phyloP scores from a whole-genome alignment of 768 basidiomycete genomes.

The Jaapia argillacea region DNA sequence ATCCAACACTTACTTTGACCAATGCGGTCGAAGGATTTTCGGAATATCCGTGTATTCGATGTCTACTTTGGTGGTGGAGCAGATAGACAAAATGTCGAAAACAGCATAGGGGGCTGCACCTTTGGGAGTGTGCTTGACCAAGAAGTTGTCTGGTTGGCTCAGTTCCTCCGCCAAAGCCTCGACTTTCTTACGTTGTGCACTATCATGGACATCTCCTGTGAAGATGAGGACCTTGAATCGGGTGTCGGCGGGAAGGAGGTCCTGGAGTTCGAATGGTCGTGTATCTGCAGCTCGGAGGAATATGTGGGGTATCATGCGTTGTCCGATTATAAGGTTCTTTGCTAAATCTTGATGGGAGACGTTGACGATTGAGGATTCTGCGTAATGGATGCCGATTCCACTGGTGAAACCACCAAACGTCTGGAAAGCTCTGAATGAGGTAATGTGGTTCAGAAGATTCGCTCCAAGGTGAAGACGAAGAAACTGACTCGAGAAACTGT shows the following conservation, averaged over 20 bases:
- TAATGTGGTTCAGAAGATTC: background rate
- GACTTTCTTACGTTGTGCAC: conserved; percentile 6
- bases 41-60: conserved; percentile 23
- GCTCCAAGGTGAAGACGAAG: background rate
- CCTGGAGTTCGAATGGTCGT: conserved; percentile 39
- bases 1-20: conserved; percentile 28
- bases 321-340: conserved; percentile 31
- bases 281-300: conserved; percentile 38
- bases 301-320: conserved; percentile 38
- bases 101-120: conserved; percentile 17
- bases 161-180: conserved; percentile 16
- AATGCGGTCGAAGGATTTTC: conserved; percentile 23
- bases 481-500: conserved; percentile 30
- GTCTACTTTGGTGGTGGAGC: conserved; percentile 21
- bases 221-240: conserved; percentile 43
- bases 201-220: conserved; percentile 20
- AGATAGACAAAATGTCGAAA: conserved; percentile 20
- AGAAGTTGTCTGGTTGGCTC: conserved; percentile 2
- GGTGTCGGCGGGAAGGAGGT: conserved; percentile 36
- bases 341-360: conserved; percentile 26
- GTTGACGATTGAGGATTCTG: conserved; percentile 26
- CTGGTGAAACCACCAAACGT: conserved; percentile 35
- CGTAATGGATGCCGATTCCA: conserved; percentile 40
- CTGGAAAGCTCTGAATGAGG: conserved; percentile 32
- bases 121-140: conserved; percentile 8